Percentiles rank a stretch among this genome's conserved stretches.
Conservation (phyloP, 495 filamentous ascomycete species). For the Hyphodiscus hymeniophilus region DNA sequence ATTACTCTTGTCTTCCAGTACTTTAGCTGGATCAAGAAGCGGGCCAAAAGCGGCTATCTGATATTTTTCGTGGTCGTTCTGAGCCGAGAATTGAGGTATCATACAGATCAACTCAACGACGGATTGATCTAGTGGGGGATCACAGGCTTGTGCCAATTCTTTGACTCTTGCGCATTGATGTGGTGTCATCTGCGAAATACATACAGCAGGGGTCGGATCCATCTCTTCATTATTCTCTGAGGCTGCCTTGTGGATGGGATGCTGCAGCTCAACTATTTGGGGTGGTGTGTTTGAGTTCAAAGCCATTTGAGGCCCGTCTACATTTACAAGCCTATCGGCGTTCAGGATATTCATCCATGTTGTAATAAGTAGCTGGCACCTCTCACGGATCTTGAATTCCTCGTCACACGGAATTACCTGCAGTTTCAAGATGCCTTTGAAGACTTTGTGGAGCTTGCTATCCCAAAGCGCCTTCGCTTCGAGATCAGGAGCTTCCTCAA, state of each 20-base stretch:
- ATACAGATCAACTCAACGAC: constrained; percentile 6
- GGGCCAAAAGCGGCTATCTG: neutral
- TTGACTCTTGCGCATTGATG: neutral
- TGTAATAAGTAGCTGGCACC: neutral
- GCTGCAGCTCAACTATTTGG: neutral
- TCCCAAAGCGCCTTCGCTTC: neutral
- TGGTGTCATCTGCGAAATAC: neutral
- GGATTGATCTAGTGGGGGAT: constrained; percentile 2
- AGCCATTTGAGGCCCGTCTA: neutral
- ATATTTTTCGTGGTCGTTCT: neutral
- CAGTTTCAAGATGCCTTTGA: neutral
- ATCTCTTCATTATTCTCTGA: neutral
- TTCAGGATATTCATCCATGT: neutral
- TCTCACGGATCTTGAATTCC: neutral
- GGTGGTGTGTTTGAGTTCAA: neutral
- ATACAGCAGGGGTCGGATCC: neutral
- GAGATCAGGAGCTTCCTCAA: neutral
- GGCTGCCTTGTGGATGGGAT: neutral
- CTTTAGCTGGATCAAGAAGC: neutral
- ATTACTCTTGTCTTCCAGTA: neutral
- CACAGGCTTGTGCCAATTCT: neutral
- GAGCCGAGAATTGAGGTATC: neutral
- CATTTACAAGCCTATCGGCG: neutral
- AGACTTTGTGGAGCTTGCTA: constrained; percentile 2
- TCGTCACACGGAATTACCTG: neutral